Percentiles rank a stretch among this genome's conserved stretches.
Evolutionary conservation across 164 flowering plant species (phyloP).

Genomic region (Berberis thunbergii): DNA sequence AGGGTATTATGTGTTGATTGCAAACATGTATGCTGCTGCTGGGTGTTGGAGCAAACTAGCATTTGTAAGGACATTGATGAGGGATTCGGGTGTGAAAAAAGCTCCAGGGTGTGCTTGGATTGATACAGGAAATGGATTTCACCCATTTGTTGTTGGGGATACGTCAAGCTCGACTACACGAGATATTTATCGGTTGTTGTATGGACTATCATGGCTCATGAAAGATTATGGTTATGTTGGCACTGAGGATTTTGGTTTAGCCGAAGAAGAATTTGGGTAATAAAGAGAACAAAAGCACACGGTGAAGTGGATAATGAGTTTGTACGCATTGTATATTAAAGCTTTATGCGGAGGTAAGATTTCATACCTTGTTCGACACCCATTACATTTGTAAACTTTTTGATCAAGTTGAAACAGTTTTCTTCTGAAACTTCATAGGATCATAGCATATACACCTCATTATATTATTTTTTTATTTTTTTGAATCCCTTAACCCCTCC

Average conservation of each 20-base stretch:
- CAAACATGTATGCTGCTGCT: constrained; percentile 55
- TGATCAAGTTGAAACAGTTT: too few relatives aligned
- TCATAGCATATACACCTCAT: too few relatives aligned
- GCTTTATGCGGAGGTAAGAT: neutral
- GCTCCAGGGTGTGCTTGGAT: constrained; percentile 53
- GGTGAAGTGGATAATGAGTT: neutral
- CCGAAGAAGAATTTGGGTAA: constrained; percentile 15
- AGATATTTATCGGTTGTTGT: constrained; percentile 30
- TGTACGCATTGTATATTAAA: neutral
- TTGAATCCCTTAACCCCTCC: too few relatives aligned
- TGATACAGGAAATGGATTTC: constrained; percentile 32
- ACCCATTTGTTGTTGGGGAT: constrained; percentile 42
- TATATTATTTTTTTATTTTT: too few relatives aligned
- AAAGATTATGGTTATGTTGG: constrained; percentile 28
- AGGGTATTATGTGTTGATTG: constrained; percentile 52
- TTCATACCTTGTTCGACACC: too few relatives aligned
- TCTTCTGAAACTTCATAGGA: too few relatives aligned
- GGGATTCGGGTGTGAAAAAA: constrained; percentile 41
- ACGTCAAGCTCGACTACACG: constrained; percentile 21
- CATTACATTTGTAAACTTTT: too few relatives aligned
- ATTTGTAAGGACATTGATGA: constrained; percentile 41
- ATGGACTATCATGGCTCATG: constrained; percentile 33
- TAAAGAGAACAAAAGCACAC: neutral
- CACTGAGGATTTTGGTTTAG: constrained; percentile 15
- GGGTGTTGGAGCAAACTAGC: constrained; percentile 44